A percentile compares a stretch with the other conserved stretches of the same genome.
Evolutionary conservation across 495 filamentous ascomycete species (phyloP).

Genomic region (Sordaria brevicollis): DNA sequence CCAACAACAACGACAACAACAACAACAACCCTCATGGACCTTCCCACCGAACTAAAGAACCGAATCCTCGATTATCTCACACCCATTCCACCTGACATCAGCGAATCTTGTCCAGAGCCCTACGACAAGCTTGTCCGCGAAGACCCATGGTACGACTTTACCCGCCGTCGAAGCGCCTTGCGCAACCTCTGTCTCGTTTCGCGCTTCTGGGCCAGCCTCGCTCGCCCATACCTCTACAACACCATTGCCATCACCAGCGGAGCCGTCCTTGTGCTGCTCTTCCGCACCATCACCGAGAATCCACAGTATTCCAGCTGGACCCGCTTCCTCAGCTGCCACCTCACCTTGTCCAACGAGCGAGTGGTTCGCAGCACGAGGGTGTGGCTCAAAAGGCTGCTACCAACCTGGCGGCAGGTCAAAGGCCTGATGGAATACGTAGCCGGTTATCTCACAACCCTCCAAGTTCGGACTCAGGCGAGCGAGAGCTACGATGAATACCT

Average conservation of each 20-base stretch:
- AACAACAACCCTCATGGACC: not conserved
- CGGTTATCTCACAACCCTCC: not conserved
- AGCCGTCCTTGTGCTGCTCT: slow-evolving; percentile 13
- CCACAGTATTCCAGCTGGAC: slow-evolving; percentile 12
- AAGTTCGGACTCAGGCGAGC: not conserved
- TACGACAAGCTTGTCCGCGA: slow-evolving; percentile 18
- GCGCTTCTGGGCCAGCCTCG: slow-evolving; percentile 7
- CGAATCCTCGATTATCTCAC: slow-evolving; percentile 15
- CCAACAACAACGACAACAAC: too few species aligned
- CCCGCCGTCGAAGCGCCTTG: slow-evolving; percentile 18
- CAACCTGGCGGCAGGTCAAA: not conserved
- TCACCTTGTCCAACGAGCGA: slow-evolving; percentile 14
- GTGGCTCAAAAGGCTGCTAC: slow-evolving; percentile 3
- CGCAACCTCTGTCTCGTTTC: slow-evolving; percentile 14
- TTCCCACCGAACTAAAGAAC: slow-evolving; percentile 17
- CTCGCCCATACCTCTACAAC: slow-evolving; percentile 20
- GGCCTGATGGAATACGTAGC: not conserved
- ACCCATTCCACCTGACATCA: slow-evolving; percentile 16
- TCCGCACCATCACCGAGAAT: slow-evolving; percentile 17
- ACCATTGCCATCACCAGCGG: slow-evolving; percentile 13
- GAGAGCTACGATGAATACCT: slow-evolving; percentile 3
- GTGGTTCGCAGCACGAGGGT: slow-evolving; percentile 16
- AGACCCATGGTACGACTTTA: slow-evolving; percentile 25
- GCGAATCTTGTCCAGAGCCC: slow-evolving; percentile 20
- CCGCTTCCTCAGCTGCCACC: slow-evolving; percentile 19